Percentiles rank a stretch among this genome's conserved stretches.
These are phyloP conservation scores for Claviceps monticola DNA, from an alignment of 2,329 filamentous ascomycete species.

Conservation along the genomic window DNA sequence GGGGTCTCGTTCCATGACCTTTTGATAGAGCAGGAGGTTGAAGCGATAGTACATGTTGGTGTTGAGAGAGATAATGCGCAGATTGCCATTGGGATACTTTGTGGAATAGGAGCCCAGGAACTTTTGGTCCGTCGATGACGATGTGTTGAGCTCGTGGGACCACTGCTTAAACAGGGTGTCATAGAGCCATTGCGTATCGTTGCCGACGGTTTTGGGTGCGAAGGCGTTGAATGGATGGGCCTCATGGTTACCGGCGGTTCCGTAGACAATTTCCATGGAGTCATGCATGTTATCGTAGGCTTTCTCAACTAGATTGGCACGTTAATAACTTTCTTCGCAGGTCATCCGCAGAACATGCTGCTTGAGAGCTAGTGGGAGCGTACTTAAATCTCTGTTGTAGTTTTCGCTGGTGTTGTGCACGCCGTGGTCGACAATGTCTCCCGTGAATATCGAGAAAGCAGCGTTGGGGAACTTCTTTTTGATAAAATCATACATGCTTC, in stretches of 20 bases:
- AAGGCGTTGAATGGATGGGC: constrained; percentile 38
- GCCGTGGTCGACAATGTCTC: constrained; percentile 40
- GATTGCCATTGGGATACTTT: constrained; percentile 28
- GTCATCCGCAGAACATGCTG: no score
- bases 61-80: constrained; percentile 45
- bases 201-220: constrained; percentile 24
- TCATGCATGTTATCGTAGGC: constrained; percentile 33
- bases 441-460: constrained; percentile 41
- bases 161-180: constrained; percentile 31
- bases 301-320: constrained; percentile 20
- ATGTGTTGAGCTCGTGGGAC: constrained; percentile 30
- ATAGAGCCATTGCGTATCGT: constrained; percentile 38
- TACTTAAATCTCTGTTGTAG: constrained; percentile 18
- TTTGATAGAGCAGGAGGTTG: constrained; percentile 42
- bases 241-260: constrained; percentile 44
- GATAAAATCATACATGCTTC: constrained; percentile 41
- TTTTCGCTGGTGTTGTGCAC: constrained; percentile 28
- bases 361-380: background rate
- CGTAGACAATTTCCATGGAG: constrained; percentile 32
- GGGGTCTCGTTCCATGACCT: constrained; percentile 33
- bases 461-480: constrained; percentile 28
- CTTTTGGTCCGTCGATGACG: constrained; percentile 17
- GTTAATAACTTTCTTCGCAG: background rate
- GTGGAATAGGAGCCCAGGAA: constrained; percentile 36
- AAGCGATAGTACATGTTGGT: constrained; percentile 45